phyloP scores from a whole-genome alignment of 108 stramenopile species.

The Ochromonas danica region DNA sequence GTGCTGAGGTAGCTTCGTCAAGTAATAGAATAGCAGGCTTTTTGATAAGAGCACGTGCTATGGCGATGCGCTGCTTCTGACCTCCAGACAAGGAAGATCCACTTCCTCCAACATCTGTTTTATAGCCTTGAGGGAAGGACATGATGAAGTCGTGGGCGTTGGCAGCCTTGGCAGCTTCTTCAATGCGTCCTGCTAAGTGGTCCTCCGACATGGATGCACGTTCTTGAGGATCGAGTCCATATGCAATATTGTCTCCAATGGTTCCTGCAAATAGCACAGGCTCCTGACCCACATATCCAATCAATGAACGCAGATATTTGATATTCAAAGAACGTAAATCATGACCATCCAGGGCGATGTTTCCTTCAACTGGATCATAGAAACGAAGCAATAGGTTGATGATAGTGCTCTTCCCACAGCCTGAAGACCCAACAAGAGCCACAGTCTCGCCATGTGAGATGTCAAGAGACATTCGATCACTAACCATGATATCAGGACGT shows the following conservation, averaged over 20 bases:
- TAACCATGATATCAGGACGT: conserved; percentile 68
- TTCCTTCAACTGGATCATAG: conserved; percentile 71
- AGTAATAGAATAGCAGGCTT: conserved; percentile 74
- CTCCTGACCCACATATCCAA: conserved; percentile 21
- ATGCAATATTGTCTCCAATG: conserved; percentile 1
- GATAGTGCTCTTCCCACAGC: conserved; percentile 81
- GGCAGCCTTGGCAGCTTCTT: conserved; percentile 75
- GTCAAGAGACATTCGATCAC: conserved; percentile 64
- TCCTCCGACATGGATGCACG: not conserved
- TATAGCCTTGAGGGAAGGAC: conserved; percentile 58
- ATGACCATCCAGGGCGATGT: conserved; percentile 76
- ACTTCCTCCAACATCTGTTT: conserved; percentile 56
- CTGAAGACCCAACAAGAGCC: conserved; percentile 84
- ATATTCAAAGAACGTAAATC: conserved; percentile 76
- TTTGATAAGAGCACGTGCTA: conserved; percentile 74
- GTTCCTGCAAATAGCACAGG: conserved; percentile 29
- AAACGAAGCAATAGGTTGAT: conserved; percentile 84
- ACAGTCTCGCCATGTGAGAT: conserved; percentile 75
- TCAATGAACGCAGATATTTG: conserved; percentile 56
- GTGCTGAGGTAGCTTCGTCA: conserved; percentile 80
- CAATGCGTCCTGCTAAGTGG: conserved; percentile 45
- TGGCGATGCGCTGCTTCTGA: conserved; percentile 70
- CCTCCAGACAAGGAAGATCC: conserved; percentile 55
- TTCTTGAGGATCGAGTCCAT: not conserved
- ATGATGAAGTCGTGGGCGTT: conserved; percentile 79